Evolutionary conservation across 2,329 filamentous ascomycete species (phyloP), one percentile per base, ranked within the genome.

Genomic region (Dactylellina drechsleri): DNA sequence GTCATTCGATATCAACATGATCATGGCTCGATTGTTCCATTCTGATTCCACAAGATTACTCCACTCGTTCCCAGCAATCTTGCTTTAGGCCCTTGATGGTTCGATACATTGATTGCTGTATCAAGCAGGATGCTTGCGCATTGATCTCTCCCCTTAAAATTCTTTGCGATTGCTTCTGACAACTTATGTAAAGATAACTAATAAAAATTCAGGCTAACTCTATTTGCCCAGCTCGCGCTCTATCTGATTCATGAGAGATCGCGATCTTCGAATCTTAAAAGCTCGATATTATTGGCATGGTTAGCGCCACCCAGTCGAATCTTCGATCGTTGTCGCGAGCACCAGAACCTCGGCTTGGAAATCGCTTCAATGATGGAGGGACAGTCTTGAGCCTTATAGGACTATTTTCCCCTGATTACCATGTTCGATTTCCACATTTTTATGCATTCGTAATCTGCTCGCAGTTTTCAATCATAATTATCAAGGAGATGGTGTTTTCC

Each of bases 1-100:
- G 59, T 75, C 71, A 65, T 50, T 75, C 60, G 71, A 75, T 75
- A 59, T 65, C 47, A 54, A 62, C 71, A 62, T 68, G 71, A 68
- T 40, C 23, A 45, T 65, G 31, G n/a, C 49, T 28, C 49, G 43
- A 67, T 58, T 74, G 40, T 43, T 50, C 26, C 41, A n/a, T 36
- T 56, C 7, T 52, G 18, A 20, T 52, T 20, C 26, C 56, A 16
- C n/a, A 40, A n/a, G 18, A 26, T 49, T 60, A 15, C 6, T 26
- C 36, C 56, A 43, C n/a, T 58, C 54, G 8, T 20, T 10, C 54
- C 31, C 31, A 58, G 40, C 56, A 59, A 47, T 45, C 40, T 59
- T 49, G 57, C 41, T 36, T 60, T 41, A 60, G 41, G 15, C 57
- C 18, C 31, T 40, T 20, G 13, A 28, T n/a, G 23, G 43, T 10